These are phyloP conservation scores for Mortierella sp. DNA, from an alignment of 371 early-diverging fungal species.

Conservation along the genomic window DNA sequence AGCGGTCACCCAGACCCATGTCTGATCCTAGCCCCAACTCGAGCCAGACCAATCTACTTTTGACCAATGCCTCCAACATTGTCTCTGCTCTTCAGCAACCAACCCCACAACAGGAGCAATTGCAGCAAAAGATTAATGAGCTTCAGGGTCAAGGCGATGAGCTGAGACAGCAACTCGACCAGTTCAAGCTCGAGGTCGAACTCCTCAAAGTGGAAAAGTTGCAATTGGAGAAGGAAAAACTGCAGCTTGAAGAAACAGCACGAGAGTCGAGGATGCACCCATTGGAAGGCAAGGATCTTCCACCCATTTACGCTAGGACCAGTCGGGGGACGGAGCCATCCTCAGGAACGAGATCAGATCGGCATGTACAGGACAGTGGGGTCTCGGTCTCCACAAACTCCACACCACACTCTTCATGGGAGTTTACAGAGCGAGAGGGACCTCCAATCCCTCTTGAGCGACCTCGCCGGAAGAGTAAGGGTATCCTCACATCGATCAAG, in stretches of 20 bases:
- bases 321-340: neutral
- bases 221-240: slow-evolving; percentile 27
- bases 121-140: slow-evolving; percentile 17
- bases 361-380: slow-evolving; percentile 42
- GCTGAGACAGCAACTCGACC: slow-evolving; percentile 30
- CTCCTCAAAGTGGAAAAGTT: slow-evolving; percentile 42
- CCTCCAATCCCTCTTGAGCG: slow-evolving; percentile 22
- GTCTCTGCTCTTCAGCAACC: slow-evolving; percentile 1
- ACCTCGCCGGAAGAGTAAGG: slow-evolving; percentile 50
- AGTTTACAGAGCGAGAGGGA: slow-evolving; percentile 36
- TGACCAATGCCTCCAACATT: slow-evolving; percentile 3
- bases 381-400: slow-evolving; percentile 44
- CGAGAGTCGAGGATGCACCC: slow-evolving; percentile 8
- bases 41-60: slow-evolving; percentile 34
- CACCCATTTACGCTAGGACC: slow-evolving; percentile 17
- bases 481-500: slow-evolving; percentile 44
- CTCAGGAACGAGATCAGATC: neutral
- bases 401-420: slow-evolving; percentile 51
- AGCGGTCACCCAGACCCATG: slow-evolving; percentile 49
- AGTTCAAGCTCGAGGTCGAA: slow-evolving; percentile 40
- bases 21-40: slow-evolving; percentile 48
- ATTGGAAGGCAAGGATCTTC: slow-evolving; percentile 39
- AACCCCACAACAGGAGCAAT: neutral
- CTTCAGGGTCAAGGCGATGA: slow-evolving; percentile 30
- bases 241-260: slow-evolving; percentile 1